Evolutionary conservation across 2,329 filamentous ascomycete species (phyloP), one percentile per base, ranked within the genome.

Genomic region (Claviceps purpurea): DNA sequence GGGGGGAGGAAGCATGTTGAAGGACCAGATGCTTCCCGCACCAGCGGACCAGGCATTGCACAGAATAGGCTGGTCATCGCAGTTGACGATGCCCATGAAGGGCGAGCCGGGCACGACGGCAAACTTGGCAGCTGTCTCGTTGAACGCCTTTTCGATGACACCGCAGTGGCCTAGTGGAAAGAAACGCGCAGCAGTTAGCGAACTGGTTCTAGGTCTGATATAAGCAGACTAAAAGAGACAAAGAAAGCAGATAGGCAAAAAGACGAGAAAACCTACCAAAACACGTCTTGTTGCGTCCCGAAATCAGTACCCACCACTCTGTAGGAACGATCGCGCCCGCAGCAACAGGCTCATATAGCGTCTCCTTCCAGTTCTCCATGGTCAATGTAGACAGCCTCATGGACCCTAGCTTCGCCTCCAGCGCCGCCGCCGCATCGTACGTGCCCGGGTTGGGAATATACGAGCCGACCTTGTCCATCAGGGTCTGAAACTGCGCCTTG

Each of bases 261-360:
- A 40, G n/a, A 40, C 5, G 14, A n/a, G 14, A 26, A n/a, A 45
- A 22, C 74, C 53, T 70, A 81, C 78, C 77, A 63, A 77, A 84
- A 71, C 87, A 91, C 37, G 86, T 89, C 71, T 82, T 84, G 74
- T 90, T 89, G 59, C 84, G 75, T 52, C 87, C 87, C 10, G 82
- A 86, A 58, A 88, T 70, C 58, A 86, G 75, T 55, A 91, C 72
- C 74, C 85, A 82, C 84, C 84, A 89, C 68, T 89, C 83, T 68
- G 85, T 83, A 5, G 85, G 83, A 56, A 73, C 75, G 11, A 78
- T 77, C 56, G 77, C 75, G 30, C 68, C 78, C 8, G 78, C 68
- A 55, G 79, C 72, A 53, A 85, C 79, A 34, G 80, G 77, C 49
- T 72, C 71, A 62, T 79, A 82, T 55, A 91, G 72, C 2, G 81